phyloP scores from a whole-genome alignment of 352 stramenopile genomes.

The Pythium chondricola region DNA sequence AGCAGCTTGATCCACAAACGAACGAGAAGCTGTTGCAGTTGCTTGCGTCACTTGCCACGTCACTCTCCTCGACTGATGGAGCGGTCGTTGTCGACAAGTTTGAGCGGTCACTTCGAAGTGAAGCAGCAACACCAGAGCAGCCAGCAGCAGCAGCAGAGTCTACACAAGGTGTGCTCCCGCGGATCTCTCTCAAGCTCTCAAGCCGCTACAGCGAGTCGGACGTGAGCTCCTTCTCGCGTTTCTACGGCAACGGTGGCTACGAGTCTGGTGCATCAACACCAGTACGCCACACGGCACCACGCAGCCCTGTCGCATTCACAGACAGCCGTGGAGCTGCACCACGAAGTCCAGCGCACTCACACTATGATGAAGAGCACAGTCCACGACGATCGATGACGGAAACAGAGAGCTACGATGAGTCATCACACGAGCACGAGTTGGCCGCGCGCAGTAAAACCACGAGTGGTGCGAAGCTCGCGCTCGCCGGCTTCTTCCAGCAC shows the following conservation, averaged over 20 bases:
- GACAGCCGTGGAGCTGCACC: background rate
- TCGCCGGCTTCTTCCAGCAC: constrained; percentile 64
- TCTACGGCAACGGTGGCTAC: background rate
- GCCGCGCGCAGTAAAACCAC: constrained; percentile 3
- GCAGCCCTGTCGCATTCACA: background rate
- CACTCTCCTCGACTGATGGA: constrained; percentile 13
- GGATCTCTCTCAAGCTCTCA: constrained; percentile 4
- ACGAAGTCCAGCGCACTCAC: constrained; percentile 11
- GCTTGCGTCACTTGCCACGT: constrained; percentile 19
- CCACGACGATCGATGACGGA: constrained; percentile 24
- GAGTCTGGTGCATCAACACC: background rate
- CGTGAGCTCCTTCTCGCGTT: constrained; percentile 11
- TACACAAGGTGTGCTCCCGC: background rate
- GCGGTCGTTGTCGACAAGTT: constrained; percentile 20
- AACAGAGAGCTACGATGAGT: constrained; percentile 24
- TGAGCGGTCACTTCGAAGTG: constrained; percentile 16
- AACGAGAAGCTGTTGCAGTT: constrained; percentile 23
- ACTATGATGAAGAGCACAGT: constrained; percentile 21
- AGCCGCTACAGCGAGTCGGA: constrained; percentile 16
- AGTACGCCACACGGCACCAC: background rate
- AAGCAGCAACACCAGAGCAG: background rate
- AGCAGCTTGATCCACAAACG: constrained; percentile 14
- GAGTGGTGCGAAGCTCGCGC: constrained; percentile 33
- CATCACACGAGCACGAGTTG: constrained; percentile 15
- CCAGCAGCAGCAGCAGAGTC: constrained; percentile 2